Base-by-base conservation (phyloP, 2,329 filamentous ascomycete species). In the Diaporthe citriasiana region DNA sequence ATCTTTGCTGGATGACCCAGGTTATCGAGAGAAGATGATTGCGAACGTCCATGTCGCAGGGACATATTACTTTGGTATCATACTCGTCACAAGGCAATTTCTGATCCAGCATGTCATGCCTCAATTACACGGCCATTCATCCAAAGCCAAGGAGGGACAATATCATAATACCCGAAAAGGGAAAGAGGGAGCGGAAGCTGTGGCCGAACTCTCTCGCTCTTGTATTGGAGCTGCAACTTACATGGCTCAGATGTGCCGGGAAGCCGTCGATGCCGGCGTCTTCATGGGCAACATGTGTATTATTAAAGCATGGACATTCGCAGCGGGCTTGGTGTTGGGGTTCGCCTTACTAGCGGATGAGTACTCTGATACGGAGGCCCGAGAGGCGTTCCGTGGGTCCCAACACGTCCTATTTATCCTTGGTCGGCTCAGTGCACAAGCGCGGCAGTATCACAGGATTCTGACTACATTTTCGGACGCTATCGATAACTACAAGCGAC, bases 51-150 rank as follows among this genome's bases (percentile, higher is more conserved):
- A 78, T 50, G 72, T 76, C 0, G 73, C 76, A 19, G 74, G 77
- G n/a, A 71, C 75, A 4, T 78, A 78, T 50, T 78, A 78, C 57
- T 78, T 78, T 70, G 77, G 75, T 35, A 76, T 78, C 25, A 77
- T 76, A 4, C 72, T 78, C 4, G 73, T 76, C 42, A 78, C 77
- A 5, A 70, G 77, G 13, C 76, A 73, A 27, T 72, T 78, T 12
- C 71, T 77, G 0, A 75, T 77, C 19, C 74, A 72, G 5, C 71
- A 76, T 22, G 51, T 76, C n/a, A 75, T 77, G 72, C 71, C 66
- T 12, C 60, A 56, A 38, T 42, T 72, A 19, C 47, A 73, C 12
- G 56, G 73, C 15, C 22, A 53, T 17, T 27, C 69, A 6, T 42
- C 51, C 33, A 56, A 40, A 27, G 51, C 50, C 6, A 65, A 22